Base-by-base conservation (phyloP, 352 stramenopile species). In the Globisporangium middletonii region DNA sequence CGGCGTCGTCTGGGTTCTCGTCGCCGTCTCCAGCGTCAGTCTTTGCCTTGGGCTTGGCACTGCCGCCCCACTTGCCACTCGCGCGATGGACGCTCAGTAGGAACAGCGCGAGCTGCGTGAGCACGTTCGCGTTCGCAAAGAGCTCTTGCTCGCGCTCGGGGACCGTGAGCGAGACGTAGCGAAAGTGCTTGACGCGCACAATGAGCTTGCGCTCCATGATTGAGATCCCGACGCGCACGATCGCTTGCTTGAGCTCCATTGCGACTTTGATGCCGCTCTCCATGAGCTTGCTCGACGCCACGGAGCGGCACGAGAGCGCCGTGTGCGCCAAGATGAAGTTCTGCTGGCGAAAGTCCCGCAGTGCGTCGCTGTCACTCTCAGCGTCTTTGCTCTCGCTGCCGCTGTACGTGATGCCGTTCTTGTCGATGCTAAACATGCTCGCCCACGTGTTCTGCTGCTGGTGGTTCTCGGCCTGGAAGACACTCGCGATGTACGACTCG, bases 151-250 rank as follows among this genome's bases (percentile, higher is more conserved):
- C 87, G 26, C 81, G 70, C 50, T 96, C 83, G 0, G 77, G 71
- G 0, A 95, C 83, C 41, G 94, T 88, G 23, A 99, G 65, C 55
- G 96, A 98, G 5, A 97, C 95, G 69, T 98, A 99, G 15, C 96
- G 93, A 63, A 99, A 99, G 69, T 99, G 94, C 64, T 96, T 97
- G 12, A 98, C 88, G 8, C 92, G 80, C 18, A 95, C 91, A 16
- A 99, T 95, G 28, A 94, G 86, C 59, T 96, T 96, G 12, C 96
- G 88, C 54, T 99, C 95, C 63, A 98, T 89, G 55, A 99, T 95
- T 23, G 86, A 97, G 13, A 98, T 84, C 4, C 93, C 96, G 9
- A 98, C 95, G 8, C 88, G 69, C 28, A 98, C 86, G 59, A 99
- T 96, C 13, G 80, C 91, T 51, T 94, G 83, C 69, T 99, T 97